Percentiles rank a stretch among this genome's conserved stretches.
Conservation (phyloP, 208 protist species). For the Acanthamoeba rhysodes region DNA sequence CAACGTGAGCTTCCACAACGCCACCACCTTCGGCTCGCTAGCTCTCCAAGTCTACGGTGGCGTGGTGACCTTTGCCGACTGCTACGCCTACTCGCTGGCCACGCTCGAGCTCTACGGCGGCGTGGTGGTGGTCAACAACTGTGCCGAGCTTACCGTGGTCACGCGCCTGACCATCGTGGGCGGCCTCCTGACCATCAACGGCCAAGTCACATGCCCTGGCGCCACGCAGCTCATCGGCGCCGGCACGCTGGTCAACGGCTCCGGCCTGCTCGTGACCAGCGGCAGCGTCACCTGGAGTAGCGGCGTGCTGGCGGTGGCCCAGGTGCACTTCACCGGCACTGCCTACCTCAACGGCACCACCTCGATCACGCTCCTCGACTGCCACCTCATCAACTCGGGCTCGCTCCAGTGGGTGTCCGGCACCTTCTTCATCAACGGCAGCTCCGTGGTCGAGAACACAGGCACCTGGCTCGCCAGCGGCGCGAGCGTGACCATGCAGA, state of each 20-base stretch:
- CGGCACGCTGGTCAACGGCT: slow-evolving; percentile 37
- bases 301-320: background rate
- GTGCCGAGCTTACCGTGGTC: background rate
- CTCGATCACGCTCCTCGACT: background rate
- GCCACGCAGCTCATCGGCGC: background rate
- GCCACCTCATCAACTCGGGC: slow-evolving; percentile 62
- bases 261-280: slow-evolving; percentile 27
- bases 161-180: slow-evolving; percentile 21
- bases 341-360: slow-evolving; percentile 1
- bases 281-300: slow-evolving; percentile 44
- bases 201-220: background rate
- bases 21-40: slow-evolving; percentile 1
- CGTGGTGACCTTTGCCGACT: slow-evolving; percentile 53
- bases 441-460: slow-evolving; percentile 51
- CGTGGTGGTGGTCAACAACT: background rate
- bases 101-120: slow-evolving; percentile 16
- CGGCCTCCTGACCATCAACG: background rate
- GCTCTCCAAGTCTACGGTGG: background rate
- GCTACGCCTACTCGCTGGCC: slow-evolving; percentile 29
- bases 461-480: background rate
- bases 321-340: slow-evolving; percentile 1
- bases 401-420: slow-evolving; percentile 28
- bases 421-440: slow-evolving; percentile 35
- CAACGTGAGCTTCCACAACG: background rate
- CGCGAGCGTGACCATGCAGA: slow-evolving; percentile 29